A percentile compares a stretch with the other conserved stretches of the same genome.
These are phyloP conservation scores for Rhododendron ovatum DNA, from an alignment of 148 eudicot genomes.

Conservation along the genomic window DNA sequence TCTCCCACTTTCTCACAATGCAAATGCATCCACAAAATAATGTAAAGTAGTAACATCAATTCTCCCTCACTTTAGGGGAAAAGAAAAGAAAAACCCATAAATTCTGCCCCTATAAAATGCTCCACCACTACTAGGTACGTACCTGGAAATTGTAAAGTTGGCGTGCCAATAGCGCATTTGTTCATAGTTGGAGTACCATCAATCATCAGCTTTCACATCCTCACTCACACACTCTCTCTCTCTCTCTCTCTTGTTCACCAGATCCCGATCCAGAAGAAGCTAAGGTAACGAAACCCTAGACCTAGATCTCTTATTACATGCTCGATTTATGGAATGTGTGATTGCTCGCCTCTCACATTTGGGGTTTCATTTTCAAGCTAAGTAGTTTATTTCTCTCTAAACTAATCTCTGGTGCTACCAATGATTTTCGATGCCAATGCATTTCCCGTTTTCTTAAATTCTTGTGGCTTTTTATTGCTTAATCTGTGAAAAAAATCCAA, in stretches of 20 bases:
- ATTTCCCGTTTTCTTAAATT: not conserved
- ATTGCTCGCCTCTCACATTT: not conserved
- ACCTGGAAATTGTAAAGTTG: not conserved
- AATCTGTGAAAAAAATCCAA: not conserved
- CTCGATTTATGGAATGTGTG: not conserved
- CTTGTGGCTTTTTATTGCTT: not conserved
- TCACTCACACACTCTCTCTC: not conserved
- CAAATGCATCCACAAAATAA: not conserved
- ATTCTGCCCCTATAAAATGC: not conserved
- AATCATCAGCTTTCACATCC: not conserved
- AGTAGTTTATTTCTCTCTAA: not conserved
- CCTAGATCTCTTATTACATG: not conserved
- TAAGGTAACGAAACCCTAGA: not conserved
- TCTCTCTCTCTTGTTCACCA: not conserved
- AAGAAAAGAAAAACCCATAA: not conserved
- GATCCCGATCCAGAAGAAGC: slow-evolving; percentile 7
- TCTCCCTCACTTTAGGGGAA: not conserved
- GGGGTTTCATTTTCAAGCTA: not conserved
- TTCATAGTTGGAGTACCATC: not conserved
- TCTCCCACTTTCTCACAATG: not conserved
- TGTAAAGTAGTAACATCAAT: not conserved
- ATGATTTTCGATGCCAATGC: not conserved
- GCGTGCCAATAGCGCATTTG: not conserved
- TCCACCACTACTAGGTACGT: not conserved
- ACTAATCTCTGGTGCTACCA: not conserved